Base-by-base conservation (phyloP, 2,329 filamentous ascomycete species). In the Paecilomyces formosus region DNA sequence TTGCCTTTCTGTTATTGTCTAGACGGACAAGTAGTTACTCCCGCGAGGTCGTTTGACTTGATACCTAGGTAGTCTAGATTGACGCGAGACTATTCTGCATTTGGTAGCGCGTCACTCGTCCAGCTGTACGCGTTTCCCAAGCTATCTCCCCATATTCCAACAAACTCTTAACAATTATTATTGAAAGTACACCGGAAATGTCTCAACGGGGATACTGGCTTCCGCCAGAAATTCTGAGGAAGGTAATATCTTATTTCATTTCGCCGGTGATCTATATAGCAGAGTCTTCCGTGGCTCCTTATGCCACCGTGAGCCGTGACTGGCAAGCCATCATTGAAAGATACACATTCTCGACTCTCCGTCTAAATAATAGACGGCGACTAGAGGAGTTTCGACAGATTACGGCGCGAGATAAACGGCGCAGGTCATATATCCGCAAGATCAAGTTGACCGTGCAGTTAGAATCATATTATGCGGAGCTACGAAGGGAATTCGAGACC, bases 401-500 rank as follows among this genome's bases (percentile, higher is more conserved):
- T 39, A 21, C 45, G 2, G n/a, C 50, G 18, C 50, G 26, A 18
- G 8, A 55, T 22, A 13, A 11, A 9, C 11, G 21, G 24, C 54
- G 30, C 11, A n/a, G 54, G 4, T 35, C 54, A 1, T 55, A 55
- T 28, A 12, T 55, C 15, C 33, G 33, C 11, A 9, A 45, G 11
- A 49, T 55, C 31, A 55, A 49, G 39, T 31, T 39, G 31, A n/a
- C 24, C 15, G 33, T 55, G n/a, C 54, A 55, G 33, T 35, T 55
- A 35, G 54, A 55, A 35, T 15, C 54, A 1, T 55, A 49, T 45
- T 30, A 7, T 39, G 15, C 45, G 9, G 21, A 22, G 30, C 30
- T 31, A 12, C 33, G 30, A 24, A 35, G 30, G 13, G 11, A 33
- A 22, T 28, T 55, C 21, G 54, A 55, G 21, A 55, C 54, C 15